Percentiles rank a stretch among this genome's conserved stretches.
Conservation (phyloP, 2,329 filamentous ascomycete genomes). For the Pseudopithomyces maydicus region DNA sequence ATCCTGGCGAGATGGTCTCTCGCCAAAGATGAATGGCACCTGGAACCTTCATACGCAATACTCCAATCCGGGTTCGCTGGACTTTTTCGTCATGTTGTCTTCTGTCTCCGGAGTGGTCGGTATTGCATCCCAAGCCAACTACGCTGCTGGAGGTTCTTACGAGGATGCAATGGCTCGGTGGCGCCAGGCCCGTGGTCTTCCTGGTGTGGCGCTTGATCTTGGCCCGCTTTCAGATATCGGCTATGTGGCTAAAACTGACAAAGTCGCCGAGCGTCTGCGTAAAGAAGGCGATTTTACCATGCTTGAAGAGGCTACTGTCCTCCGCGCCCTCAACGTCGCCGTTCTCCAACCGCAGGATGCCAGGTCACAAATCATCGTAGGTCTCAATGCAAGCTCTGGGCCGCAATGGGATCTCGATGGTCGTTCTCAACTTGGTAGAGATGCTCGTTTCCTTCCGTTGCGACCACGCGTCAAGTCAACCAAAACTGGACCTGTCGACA, state of each 20-base stretch:
- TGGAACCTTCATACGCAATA: constrained; percentile 7
- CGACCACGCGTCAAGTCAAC: not conserved
- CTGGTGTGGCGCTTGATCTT: not conserved
- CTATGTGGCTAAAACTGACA: not conserved
- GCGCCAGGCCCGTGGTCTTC: not conserved
- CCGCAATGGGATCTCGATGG: not conserved
- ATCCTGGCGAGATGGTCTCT: constrained; percentile 10
- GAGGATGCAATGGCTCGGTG: constrained; percentile 3
- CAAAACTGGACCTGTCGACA: not conserved
- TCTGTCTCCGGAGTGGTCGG: constrained; percentile 26
- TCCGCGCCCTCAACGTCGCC: not conserved
- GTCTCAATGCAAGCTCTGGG: not conserved
- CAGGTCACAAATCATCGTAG: not conserved
- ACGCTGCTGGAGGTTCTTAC: not conserved
- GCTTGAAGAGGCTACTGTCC: not conserved
- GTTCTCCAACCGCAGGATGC: not conserved
- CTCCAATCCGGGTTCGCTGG: constrained; percentile 7
- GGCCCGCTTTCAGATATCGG: not conserved
- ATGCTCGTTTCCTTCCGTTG: not conserved
- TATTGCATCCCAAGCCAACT: constrained; percentile 13
- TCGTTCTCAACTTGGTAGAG: not conserved
- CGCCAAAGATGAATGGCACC: constrained; percentile 14
- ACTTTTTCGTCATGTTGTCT: constrained; percentile 31
- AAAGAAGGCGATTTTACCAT: not conserved
- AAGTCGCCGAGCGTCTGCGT: not conserved